Evolutionary conservation across 768 basidiomycete species (phyloP), one percentile per base, ranked within the genome.

Genomic region (Rhodotorula kratochvilovae): DNA sequence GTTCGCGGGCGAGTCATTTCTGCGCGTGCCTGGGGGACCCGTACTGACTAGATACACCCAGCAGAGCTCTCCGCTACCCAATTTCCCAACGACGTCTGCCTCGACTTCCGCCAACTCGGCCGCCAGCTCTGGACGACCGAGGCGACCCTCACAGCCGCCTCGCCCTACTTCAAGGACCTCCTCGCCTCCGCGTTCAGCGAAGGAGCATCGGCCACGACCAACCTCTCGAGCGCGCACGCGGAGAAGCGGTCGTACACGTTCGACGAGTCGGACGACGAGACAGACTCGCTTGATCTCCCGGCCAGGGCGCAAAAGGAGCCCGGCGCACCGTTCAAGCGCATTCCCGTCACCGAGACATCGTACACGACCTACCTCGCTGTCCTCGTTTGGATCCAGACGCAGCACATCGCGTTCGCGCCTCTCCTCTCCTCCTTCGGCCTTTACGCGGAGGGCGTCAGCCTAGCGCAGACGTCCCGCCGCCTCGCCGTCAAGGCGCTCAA

Each of bases 281-380:
- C 13, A 4, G 57, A 59, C 57, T 4, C 3, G n/a, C n/a, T n/a
- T 19, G 5, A 4, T 2, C 31, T 5, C n/a, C n/a, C n/a, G n/a
- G n/a, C n/a, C n/a, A n/a, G n/a, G n/a, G n/a, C n/a, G n/a, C 42
- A 42, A 59, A 16, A 42, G 13, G n/a, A 42, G 45, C 13, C 45
- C 19, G 8, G 2, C 45, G 23, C 12, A 3, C 25, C 45, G 2
- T 45, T 36, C 27, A 25, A 48, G 27, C 27, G 12, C 33, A 57
- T 55, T n/a, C 17, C 13, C 2, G 46, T 71, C 33, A 39, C 4
- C 25, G 36, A 25, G 3, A 2, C 29, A 7, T 31, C 70, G 0
- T 66, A 36, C 60, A 31, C 45, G 29, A 71, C 70, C 15, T 71
- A 62, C 36, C 46, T 5, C 19, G 70, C 60, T 36, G 60, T 71